phyloP scores from a whole-genome alignment of 306 rosid genomes.

The Mucuna pruriens region DNA sequence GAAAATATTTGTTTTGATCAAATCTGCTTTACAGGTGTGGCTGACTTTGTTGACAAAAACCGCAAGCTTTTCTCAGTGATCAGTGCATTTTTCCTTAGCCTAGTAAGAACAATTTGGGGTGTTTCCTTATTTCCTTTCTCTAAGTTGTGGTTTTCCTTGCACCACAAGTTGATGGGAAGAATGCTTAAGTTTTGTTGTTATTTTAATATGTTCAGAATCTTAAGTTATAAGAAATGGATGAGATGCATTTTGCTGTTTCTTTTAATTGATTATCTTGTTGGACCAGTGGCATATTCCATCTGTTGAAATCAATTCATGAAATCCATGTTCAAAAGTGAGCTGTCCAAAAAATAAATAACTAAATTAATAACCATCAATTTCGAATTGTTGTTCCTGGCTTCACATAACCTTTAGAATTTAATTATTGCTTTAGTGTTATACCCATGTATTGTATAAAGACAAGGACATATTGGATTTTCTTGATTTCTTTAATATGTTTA shows the following conservation, averaged over 20 bases:
- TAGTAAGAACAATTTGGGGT: conserved; percentile 56
- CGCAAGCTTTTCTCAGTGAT: conserved; percentile 66
- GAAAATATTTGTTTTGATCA: conserved; percentile 25
- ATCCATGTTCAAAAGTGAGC: not conserved
- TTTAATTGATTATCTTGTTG: conserved; percentile 8
- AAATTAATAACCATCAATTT: not conserved
- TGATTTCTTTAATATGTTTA: not conserved
- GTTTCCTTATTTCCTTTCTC: conserved; percentile 14
- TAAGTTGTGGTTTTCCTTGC: not conserved
- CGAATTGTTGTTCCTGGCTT: not conserved
- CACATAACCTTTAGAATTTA: not conserved
- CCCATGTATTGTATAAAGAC: not conserved
- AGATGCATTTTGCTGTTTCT: conserved; percentile 9
- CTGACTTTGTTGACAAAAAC: conserved; percentile 78
- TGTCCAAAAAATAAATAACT: not conserved
- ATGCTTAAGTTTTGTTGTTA: not conserved
- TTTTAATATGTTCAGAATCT: conserved; percentile 23
- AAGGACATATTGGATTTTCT: not conserved
- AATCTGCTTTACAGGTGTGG: conserved; percentile 61
- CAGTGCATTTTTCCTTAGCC: conserved; percentile 76
- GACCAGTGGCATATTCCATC: not conserved
- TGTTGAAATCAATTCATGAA: not conserved
- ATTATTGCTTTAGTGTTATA: not conserved
- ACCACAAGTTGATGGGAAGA: not conserved
- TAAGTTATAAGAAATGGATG: conserved; percentile 11